Evolutionary conservation across 192 early-diverging fungal species (phyloP).

Genomic region (Linnemannia elongata): DNA sequence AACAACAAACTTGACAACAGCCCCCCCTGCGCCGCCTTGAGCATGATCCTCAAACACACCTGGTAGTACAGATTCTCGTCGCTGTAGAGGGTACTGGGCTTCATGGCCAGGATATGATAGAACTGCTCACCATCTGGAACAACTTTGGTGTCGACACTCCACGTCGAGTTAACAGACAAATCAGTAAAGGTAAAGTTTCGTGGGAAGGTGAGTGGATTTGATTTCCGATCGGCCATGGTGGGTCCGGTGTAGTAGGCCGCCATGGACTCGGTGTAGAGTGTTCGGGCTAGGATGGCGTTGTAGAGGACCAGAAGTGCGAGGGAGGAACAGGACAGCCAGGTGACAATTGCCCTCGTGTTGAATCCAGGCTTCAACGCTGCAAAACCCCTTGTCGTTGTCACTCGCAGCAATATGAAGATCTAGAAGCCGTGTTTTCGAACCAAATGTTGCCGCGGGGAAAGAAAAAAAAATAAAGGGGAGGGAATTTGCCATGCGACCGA

Average conservation of each 20-base stretch:
- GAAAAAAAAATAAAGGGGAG: background rate
- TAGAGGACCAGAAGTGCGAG: slow-evolving; percentile 36
- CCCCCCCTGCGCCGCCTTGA: slow-evolving; percentile 22
- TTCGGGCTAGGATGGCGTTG: slow-evolving; percentile 30
- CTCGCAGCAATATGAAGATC: slow-evolving; percentile 48
- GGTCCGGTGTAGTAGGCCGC: slow-evolving; percentile 30
- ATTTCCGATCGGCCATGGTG: background rate
- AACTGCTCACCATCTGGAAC: background rate
- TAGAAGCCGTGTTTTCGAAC: background rate
- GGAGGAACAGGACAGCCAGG: slow-evolving; percentile 41
- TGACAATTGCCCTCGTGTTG: slow-evolving; percentile 46
- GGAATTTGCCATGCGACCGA: background rate
- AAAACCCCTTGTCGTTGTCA: slow-evolving; percentile 51
- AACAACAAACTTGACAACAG: slow-evolving; percentile 36
- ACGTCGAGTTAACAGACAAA: background rate
- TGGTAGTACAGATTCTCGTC: background rate
- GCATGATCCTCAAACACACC: slow-evolving; percentile 11
- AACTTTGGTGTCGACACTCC: background rate
- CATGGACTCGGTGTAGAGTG: slow-evolving; percentile 43
- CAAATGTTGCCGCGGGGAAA: background rate
- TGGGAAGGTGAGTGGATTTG: background rate
- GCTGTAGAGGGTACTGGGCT: slow-evolving; percentile 23
- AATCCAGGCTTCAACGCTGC: slow-evolving; percentile 49
- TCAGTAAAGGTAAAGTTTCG: slow-evolving; percentile 22
- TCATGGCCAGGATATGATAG: slow-evolving; percentile 38